These are phyloP conservation scores for Colletotrichum neosansevieriae DNA, from an alignment of 2,329 filamentous ascomycete species.

Conservation along the genomic window DNA sequence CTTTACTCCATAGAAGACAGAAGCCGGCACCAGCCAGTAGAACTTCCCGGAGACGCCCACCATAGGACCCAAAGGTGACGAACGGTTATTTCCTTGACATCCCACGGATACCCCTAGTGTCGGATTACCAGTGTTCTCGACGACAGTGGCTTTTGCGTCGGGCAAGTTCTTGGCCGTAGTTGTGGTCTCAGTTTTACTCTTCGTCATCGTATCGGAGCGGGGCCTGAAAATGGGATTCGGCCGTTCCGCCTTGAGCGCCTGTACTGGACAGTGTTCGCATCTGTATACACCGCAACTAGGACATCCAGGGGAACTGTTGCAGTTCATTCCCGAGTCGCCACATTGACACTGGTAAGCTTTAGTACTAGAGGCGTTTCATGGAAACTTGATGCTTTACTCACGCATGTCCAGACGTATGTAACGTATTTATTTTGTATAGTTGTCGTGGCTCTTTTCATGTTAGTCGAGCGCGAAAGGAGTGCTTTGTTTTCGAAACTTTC, in stretches of 20 bases:
- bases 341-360: constrained; percentile 24
- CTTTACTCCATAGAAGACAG: neutral
- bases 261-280: neutral
- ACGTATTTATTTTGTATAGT: no score
- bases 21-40: neutral
- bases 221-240: no score
- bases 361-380: neutral
- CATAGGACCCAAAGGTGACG: neutral
- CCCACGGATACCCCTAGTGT: neutral
- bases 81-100: neutral
- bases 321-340: constrained; percentile 31
- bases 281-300: neutral
- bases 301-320: neutral
- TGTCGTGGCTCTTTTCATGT: no score
- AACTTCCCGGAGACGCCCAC: neutral
- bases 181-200: no score
- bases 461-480: no score
- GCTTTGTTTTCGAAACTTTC: no score
- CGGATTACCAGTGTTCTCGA: neutral
- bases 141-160: no score
- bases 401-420: constrained; percentile 30
- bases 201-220: no score
- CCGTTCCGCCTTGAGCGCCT: neutral
- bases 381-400: neutral
- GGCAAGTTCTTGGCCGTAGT: no score